Percentiles rank a stretch among this genome's conserved stretches.
Conservation (phyloP, 805 yeast species). For the Saccharomycopsis malanga region DNA sequence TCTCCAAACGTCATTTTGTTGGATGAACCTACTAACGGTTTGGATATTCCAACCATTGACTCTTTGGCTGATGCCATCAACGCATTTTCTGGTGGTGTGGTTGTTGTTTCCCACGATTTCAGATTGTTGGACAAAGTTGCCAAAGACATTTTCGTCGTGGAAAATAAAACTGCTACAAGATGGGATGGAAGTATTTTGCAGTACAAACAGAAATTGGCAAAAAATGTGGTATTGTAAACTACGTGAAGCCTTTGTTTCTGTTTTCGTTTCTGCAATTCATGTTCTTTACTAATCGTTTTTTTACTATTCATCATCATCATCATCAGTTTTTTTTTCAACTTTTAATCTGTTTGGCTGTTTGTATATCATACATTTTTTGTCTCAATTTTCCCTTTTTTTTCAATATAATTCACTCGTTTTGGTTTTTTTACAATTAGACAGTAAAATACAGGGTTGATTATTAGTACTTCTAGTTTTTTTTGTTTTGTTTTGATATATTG, state of each 20-base stretch:
- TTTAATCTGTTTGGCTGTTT: background rate
- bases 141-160: constrained; percentile 93
- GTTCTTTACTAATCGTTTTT: too few species aligned
- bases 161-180: constrained; percentile 89
- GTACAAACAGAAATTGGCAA: constrained; percentile 92
- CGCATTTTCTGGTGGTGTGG: constrained; percentile 95
- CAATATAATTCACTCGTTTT: too few species aligned
- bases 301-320: background rate
- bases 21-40: constrained; percentile 99
- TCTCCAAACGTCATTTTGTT: constrained; percentile 88
- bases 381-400: background rate
- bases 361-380: background rate
- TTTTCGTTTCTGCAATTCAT: constrained; percentile 3
- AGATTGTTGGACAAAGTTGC: constrained; percentile 95
- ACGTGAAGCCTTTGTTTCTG: background rate
- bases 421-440: too few species aligned
- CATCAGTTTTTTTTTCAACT: too few species aligned
- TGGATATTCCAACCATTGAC: constrained; percentile 97
- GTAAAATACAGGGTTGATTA: too few species aligned
- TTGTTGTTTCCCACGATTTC: constrained; percentile 98
- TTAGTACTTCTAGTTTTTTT: too few species aligned
- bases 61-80: constrained; percentile 95
- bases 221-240: constrained; percentile 66
- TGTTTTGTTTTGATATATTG: too few species aligned
- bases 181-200: constrained; percentile 91